Evolutionary conservation across 202 grass and related monocot genomes (phyloP), one percentile per base, ranked within the genome.

Genomic region (Cymbopogon flexuosus): DNA sequence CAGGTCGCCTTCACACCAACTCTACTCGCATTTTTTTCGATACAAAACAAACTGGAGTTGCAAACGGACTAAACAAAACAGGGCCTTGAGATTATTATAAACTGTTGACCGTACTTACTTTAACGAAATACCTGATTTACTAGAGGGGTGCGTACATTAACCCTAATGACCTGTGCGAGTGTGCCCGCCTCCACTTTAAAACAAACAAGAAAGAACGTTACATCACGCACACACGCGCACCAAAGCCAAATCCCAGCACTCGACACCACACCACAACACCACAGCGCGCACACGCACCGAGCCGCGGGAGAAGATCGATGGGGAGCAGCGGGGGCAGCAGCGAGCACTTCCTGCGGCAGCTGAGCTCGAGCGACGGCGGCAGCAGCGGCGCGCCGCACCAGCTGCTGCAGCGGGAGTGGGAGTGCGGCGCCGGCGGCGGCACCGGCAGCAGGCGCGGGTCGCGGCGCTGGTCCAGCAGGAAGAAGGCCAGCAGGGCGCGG

Each of bases 331-430:
- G 87, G 6, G 87, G 88, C 73, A 90, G 82, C 82, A 90, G 91
- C 46, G 91, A 97, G 61, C 69, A 87, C 77, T 90, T 97, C 87
- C 69, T 97, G 46, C 83, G 87, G 61, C 80, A 90, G 43, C 66
- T 88, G 47, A 92, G 87, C 45, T 73, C 82, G 4, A 93, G 84
- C 79, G 83, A 86, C 34, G 83, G 83, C 69, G 85, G 80, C 22
- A 41, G 69, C 34, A 35, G 34, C 36, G 8, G 36, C 36, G 8
- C 51, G 46, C 39, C 18, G 40, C 68, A 23, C n/a, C 72, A 80
- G 60, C 54, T 5, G 73, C 24, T 51, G 69, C 69, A 72, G 69
- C 68, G 79, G 52, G 72, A 89, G 11, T 84, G 89, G 87, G 87
- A 65, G 59, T 77, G 73, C 40, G 11, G 52, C 75, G 34, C 43